These are phyloP conservation scores for Sclerotinia minor DNA, from an alignment of 2,329 filamentous ascomycete species.

Conservation along the genomic window DNA sequence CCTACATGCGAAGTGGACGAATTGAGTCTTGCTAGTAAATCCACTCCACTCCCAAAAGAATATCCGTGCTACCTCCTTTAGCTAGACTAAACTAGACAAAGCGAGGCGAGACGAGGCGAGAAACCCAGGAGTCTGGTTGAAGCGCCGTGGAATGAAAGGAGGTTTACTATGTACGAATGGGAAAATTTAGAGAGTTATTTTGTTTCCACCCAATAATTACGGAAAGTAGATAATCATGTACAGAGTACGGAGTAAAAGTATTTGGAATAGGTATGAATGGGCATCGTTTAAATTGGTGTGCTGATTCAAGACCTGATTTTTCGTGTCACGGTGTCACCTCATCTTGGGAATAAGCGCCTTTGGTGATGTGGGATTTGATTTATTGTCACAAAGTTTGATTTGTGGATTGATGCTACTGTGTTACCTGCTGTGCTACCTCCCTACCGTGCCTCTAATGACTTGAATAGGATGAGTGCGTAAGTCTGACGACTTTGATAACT, in stretches of 20 bases:
- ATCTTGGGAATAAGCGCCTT: slow-evolving; percentile 8
- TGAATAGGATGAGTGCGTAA: not conserved
- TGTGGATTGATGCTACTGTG: not conserved
- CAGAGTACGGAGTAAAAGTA: no score
- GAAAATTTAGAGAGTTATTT: no score
- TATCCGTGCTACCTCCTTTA: not conserved
- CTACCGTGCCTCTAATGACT: not conserved
- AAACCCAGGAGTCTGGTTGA: slow-evolving; percentile 13
- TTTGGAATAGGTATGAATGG: not conserved
- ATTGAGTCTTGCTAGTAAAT: not conserved
- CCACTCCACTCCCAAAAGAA: not conserved
- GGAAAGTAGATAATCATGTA: no score
- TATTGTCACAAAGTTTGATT: not conserved
- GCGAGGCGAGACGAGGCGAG: not conserved
- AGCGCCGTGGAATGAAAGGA: slow-evolving; percentile 11
- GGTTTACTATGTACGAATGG: not conserved
- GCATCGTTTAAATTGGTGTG: not conserved
- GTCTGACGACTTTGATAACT: not conserved
- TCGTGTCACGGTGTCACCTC: slow-evolving; percentile 5
- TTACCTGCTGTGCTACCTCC: not conserved
- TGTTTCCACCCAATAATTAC: not conserved
- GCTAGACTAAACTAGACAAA: no score
- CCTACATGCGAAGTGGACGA: not conserved
- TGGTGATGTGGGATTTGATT: not conserved
- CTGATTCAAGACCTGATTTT: not conserved